phyloP scores from a whole-genome alignment of 1,139 yeast genomes.

The Taiozyma sp. region DNA sequence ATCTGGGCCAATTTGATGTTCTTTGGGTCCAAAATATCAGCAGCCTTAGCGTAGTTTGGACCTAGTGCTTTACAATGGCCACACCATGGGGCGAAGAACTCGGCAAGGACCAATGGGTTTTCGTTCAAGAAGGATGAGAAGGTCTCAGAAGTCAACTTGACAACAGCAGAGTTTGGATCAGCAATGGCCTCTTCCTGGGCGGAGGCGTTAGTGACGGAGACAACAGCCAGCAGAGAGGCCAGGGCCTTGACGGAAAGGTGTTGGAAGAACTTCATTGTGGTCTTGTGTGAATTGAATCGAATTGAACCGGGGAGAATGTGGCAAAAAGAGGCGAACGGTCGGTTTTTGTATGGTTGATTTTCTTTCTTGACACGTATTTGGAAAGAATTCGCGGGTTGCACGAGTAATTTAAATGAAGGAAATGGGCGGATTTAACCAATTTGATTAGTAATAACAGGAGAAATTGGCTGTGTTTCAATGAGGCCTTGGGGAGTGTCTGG shows the following conservation, averaged over 20 bases:
- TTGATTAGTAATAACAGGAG: background rate
- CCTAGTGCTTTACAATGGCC: conserved; percentile 96
- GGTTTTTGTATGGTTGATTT: background rate
- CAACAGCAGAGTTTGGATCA: conserved; percentile 84
- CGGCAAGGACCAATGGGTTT: conserved; percentile 83
- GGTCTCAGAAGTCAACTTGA: conserved; percentile 58
- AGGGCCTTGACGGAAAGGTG: conserved; percentile 17
- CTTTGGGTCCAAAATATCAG: conserved; percentile 61
- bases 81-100: conserved; percentile 99
- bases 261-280: conserved; percentile 22
- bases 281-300: background rate
- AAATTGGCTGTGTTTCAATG: background rate
- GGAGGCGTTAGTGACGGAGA: conserved; percentile 15
- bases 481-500: too few relatives aligned
- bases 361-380: background rate
- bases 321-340: background rate
- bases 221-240: conserved; percentile 24
- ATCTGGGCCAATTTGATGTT: conserved; percentile 81
- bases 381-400: background rate
- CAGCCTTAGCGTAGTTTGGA: conserved; percentile 87
- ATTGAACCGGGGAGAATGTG: background rate
- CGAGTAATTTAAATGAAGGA: too few relatives aligned
- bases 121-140: conserved; percentile 64
- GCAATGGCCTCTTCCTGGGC: conserved; percentile 56
- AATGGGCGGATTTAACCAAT: background rate